Base-by-base conservation (phyloP, 202 grass and related monocot species). In the Zizania palustris region DNA sequence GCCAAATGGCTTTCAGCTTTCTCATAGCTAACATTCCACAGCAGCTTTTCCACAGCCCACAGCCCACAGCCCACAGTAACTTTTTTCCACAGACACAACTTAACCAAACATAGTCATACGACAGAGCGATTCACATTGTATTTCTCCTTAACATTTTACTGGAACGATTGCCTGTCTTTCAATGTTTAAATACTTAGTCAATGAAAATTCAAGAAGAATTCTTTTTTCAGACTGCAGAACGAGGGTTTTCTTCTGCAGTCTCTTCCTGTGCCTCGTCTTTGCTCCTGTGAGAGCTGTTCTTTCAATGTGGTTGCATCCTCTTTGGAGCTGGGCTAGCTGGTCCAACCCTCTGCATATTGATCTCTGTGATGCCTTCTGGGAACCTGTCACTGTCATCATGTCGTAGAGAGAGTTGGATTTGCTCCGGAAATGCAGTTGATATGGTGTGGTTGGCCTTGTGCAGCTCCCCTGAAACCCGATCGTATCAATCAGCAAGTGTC, bases 381-480 rank as follows among this genome's bases (percentile, higher is more conserved):
- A 86, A 74, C 10, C 82, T 84, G 2, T 91, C 91, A 9, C 63
- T 61, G 3, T 93, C 78, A 0, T 81, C 88, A 8, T 92, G 88
- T 55, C 86, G 86, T 88, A 97, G 83, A 5, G 90, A 80, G 28
- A 85, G 56, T n/a, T 91, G 93, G 34, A 97, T 84, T 57, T 93
- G 93, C 54, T 97, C 88, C 0, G 86, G 88, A 42, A 93, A 93
- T 2, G 80, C 86, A 7, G 86, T 90, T 20, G 93, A 84, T 48
- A 97, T 97, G 22, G 93, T 93, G 82, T 93, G 93, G 80, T 97
- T 97, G 73, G 93, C 88, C 84, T 91, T 93, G 84, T 97, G 93
- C 34, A 97, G 84, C 86, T 96, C 76, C 46, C 86, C 81, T 21
- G 70, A 80, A 67, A 84, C 35, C 42, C 78, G 69, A 43, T 79